These are phyloP conservation scores for Musa schizocarpa DNA, from an alignment of 176 grass and related monocot species.

Conservation along the genomic window DNA sequence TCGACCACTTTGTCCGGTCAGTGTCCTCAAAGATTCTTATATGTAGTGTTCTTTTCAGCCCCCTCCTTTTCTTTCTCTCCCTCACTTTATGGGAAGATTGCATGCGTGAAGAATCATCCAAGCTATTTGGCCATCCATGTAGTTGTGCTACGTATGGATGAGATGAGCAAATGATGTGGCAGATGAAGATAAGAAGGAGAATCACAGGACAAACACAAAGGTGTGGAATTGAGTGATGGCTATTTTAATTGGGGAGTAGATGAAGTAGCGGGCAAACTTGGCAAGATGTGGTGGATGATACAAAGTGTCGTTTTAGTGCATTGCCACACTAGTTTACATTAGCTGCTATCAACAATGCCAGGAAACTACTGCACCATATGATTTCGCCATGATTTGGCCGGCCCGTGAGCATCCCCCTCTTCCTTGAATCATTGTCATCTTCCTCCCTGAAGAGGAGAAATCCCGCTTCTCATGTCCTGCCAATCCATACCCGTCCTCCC, in stretches of 20 bases:
- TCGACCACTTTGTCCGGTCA: too few relatives aligned
- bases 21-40: too few relatives aligned
- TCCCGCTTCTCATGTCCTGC: background rate
- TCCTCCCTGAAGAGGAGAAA: background rate
- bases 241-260: background rate
- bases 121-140: background rate
- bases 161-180: background rate
- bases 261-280: background rate
- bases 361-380: constrained; percentile 39
- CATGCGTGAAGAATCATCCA: background rate
- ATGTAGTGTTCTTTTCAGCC: too few relatives aligned
- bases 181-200: background rate
- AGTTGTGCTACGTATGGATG: background rate
- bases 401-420: constrained; percentile 38
- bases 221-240: background rate
- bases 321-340: too few relatives aligned
- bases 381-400: constrained; percentile 51
- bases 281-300: background rate
- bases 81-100: background rate
- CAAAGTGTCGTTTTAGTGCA: background rate
- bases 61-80: background rate
- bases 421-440: constrained; percentile 25
- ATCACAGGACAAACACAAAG: background rate
- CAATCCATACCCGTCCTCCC: constrained; percentile 14
- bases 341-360: background rate